These are phyloP conservation scores for Butyriboletus appendiculatus DNA, from an alignment of 1,284 basidiomycete genomes.

Conservation along the genomic window DNA sequence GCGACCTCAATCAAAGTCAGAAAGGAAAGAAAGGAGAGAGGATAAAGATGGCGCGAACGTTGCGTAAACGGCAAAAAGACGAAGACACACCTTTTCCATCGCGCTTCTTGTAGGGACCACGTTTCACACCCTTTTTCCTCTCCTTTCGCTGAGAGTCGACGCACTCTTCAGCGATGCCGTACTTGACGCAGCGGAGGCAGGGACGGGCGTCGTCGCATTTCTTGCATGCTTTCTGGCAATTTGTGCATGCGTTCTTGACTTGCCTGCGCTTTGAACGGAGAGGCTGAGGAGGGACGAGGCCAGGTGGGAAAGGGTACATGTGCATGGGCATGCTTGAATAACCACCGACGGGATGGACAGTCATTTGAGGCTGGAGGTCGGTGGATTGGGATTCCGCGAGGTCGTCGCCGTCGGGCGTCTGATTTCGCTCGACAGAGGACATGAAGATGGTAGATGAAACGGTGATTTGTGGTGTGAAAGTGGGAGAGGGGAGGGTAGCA, in stretches of 20 bases:
- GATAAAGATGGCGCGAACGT: slow-evolving; percentile 8
- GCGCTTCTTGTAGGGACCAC: slow-evolving; percentile 92
- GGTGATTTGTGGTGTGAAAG: slow-evolving; percentile 6
- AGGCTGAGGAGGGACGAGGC: slow-evolving; percentile 47
- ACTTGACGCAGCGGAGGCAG: slow-evolving; percentile 85
- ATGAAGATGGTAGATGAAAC: slow-evolving; percentile 22
- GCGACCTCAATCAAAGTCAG: slow-evolving; percentile 47
- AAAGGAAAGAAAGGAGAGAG: slow-evolving; percentile 31
- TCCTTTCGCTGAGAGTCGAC: slow-evolving; percentile 83
- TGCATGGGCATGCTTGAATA: slow-evolving; percentile 61
- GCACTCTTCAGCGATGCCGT: slow-evolving; percentile 79
- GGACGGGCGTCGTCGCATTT: slow-evolving; percentile 88
- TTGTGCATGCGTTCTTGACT: slow-evolving; percentile 89
- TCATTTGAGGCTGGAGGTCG: slow-evolving; percentile 51
- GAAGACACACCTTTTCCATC: slow-evolving; percentile 72
- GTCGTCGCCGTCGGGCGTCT: slow-evolving; percentile 39
- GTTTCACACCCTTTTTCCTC: slow-evolving; percentile 82
- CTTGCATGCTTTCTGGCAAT: slow-evolving; percentile 89
- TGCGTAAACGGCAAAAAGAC: slow-evolving; percentile 28
- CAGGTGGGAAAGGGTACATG: slow-evolving; percentile 63
- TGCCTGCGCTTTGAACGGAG: slow-evolving; percentile 77
- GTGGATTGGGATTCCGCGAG: slow-evolving; percentile 37
- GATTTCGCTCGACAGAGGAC: slow-evolving; percentile 39
- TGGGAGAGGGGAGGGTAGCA: neutral
- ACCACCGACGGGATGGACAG: slow-evolving; percentile 49